Base-by-base conservation (phyloP, 257 asterid genomes). In the Nicotiana undulata region DNA sequence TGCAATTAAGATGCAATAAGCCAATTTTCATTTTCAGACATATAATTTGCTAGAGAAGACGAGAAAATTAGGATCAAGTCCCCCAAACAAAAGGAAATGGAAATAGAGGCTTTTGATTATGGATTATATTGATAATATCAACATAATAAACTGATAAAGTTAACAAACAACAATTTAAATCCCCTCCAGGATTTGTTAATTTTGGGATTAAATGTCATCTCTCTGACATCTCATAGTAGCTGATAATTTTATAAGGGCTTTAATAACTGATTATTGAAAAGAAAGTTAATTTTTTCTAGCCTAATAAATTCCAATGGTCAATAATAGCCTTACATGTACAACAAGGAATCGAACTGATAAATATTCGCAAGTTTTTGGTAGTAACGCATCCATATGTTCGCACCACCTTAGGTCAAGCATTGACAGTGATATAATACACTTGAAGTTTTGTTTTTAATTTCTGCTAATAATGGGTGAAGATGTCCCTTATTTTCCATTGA, bases 1-100 rank as follows among this genome's bases (percentile, higher is more conserved):
- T 95, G 89, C 80, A 88, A 52, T 77, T 59, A 81, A 84, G 68
- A 86, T 20, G 63, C 55, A 56, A 82, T 68, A 63, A 7, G 49
- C 8, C 32, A 78, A 51, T 55, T 75, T 78, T 34, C 60, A 65
- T 24, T 28, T 37, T 64, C 77, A 49, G 52, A 32, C 40, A 20
- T 37, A 46, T n/a, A 34, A 12, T 44, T 46, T 16, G 9, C 24
- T 67, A 56, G 81, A 20, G 17, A 58, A 53, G 65, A 22, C 29
- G 10, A 34, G 17, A 44, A 46, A 13, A 66, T 20, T 28, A 24
- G 37, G 20, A 79, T 22, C 63, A 65, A 49, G 70, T 29, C n/a
- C 61, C 63, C 7, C 2, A 6, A 79, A 61, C n/a, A 63, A 61
- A 49, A 79, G 53, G 76, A 53, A 79, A 79, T 37, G 61, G 75